Conservation (phyloP, 2,329 filamentous ascomycete genomes). For the Zymoseptoria ardabiliae region DNA sequence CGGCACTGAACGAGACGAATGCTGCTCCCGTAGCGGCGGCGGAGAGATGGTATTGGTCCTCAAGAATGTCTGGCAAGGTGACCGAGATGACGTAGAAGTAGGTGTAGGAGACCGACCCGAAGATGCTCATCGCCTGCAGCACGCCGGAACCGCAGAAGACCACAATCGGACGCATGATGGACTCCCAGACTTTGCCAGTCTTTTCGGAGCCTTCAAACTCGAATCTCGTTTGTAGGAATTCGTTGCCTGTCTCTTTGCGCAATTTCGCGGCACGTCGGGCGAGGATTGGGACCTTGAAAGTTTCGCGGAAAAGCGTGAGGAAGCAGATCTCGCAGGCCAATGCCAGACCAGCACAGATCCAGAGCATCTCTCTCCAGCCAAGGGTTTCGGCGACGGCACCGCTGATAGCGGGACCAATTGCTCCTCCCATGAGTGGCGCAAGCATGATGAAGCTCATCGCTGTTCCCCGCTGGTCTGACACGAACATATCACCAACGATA, state of each 20-base stretch:
- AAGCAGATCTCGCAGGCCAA: constrained; percentile 44
- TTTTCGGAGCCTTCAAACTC: constrained; percentile 9
- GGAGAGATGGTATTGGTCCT: constrained; percentile 36
- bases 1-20: constrained; percentile 50
- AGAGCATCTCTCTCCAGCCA: constrained; percentile 50
- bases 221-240: constrained; percentile 12
- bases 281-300: constrained; percentile 53
- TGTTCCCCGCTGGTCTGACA: constrained; percentile 49
- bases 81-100: constrained; percentile 43
- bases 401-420: constrained; percentile 49
- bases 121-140: constrained; percentile 45
- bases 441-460: constrained; percentile 53
- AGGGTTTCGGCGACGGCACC: constrained; percentile 48
- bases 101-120: constrained; percentile 36
- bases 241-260: constrained; percentile 16
- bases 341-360: constrained; percentile 45
- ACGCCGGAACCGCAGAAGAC: constrained; percentile 46
- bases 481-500: constrained; percentile 58
- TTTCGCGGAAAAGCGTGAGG: constrained; percentile 50
- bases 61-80: constrained; percentile 38
- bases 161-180: constrained; percentile 35
- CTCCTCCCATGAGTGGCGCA: constrained; percentile 51
- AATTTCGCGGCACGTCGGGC: constrained; percentile 33
- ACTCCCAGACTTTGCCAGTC: constrained; percentile 24
- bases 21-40: constrained; percentile 47